phyloP scores from a whole-genome alignment of 768 basidiomycete genomes.

The Imleria badia region DNA sequence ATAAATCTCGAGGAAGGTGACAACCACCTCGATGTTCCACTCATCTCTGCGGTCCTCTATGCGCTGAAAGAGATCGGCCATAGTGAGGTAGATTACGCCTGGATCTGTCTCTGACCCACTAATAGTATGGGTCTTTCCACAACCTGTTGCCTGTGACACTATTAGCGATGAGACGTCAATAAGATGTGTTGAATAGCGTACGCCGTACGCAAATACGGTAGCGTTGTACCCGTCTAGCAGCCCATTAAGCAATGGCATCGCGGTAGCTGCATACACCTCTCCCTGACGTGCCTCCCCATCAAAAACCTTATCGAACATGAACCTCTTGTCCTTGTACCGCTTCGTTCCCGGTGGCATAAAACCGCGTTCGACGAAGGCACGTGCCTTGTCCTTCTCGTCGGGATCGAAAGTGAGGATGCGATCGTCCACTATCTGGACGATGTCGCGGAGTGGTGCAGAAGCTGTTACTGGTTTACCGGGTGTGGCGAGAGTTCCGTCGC shows the following conservation, averaged over 20 bases:
- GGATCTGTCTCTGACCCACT: slow-evolving; percentile 87
- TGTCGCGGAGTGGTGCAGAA: slow-evolving; percentile 63
- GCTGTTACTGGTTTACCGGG: slow-evolving; percentile 52
- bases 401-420: slow-evolving; percentile 96
- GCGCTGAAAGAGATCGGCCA: slow-evolving; percentile 93
- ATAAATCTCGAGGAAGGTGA: slow-evolving; percentile 98
- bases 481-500: slow-evolving; percentile 84
- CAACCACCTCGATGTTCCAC: slow-evolving; percentile 81
- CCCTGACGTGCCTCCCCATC: slow-evolving; percentile 76
- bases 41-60: slow-evolving; percentile 88
- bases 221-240: slow-evolving; percentile 94
- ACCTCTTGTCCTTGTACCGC: slow-evolving; percentile 94
- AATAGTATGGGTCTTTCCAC: slow-evolving; percentile 99
- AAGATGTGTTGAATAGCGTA: slow-evolving; percentile 42
- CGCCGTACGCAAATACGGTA: slow-evolving; percentile 98
- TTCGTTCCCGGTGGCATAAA: slow-evolving; percentile 86
- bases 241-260: slow-evolving; percentile 80
- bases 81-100: slow-evolving; percentile 94
- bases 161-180: slow-evolving; percentile 9
- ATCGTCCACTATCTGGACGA: slow-evolving; percentile 91
- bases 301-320: slow-evolving; percentile 96
- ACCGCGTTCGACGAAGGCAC: slow-evolving; percentile 80
- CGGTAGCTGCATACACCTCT: slow-evolving; percentile 84
- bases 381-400: slow-evolving; percentile 80
- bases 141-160: slow-evolving; percentile 88